Evolutionary conservation across 2,329 filamentous ascomycete species (phyloP).

Genomic region (Teratosphaeria destructans): DNA sequence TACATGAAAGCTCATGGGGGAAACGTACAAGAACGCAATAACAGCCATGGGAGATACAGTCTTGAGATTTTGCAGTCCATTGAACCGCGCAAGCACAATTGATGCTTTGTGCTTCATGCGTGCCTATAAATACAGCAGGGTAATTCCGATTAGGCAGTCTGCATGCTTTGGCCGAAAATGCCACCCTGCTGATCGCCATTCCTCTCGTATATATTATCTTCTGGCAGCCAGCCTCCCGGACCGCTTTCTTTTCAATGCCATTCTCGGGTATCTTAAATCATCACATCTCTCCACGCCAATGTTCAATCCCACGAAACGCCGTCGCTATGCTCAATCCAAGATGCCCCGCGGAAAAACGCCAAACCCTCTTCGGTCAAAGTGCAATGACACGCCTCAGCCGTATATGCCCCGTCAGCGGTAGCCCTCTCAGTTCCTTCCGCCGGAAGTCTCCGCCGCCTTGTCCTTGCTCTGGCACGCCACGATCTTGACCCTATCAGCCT

Average conservation of each 20-base stretch:
- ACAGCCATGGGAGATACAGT: too few relatives aligned
- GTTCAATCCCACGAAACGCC: neutral
- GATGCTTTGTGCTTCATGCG: too few relatives aligned
- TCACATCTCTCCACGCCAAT: neutral
- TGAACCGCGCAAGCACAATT: too few relatives aligned
- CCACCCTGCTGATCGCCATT: neutral
- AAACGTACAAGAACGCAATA: too few relatives aligned
- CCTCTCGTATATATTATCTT: neutral
- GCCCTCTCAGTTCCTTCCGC: constrained; percentile 16
- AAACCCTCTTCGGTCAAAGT: too few relatives aligned
- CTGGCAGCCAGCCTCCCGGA: neutral
- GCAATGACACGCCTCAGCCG: too few relatives aligned
- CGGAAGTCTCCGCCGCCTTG: constrained; percentile 28
- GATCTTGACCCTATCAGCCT: constrained; percentile 93
- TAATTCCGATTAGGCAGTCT: neutral
- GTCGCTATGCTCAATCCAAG: neutral
- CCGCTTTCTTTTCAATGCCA: neutral
- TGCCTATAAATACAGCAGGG: neutral
- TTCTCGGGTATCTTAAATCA: constrained; percentile 4
- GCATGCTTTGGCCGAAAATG: neutral
- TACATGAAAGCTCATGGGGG: too few relatives aligned
- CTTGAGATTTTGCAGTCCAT: too few relatives aligned
- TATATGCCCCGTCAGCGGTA: neutral
- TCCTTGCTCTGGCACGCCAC: constrained; percentile 88
- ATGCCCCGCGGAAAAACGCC: neutral